Conservation (phyloP, 2,329 filamentous ascomycete genomes). For the Pseudophaeomoniella oleicola region DNA sequence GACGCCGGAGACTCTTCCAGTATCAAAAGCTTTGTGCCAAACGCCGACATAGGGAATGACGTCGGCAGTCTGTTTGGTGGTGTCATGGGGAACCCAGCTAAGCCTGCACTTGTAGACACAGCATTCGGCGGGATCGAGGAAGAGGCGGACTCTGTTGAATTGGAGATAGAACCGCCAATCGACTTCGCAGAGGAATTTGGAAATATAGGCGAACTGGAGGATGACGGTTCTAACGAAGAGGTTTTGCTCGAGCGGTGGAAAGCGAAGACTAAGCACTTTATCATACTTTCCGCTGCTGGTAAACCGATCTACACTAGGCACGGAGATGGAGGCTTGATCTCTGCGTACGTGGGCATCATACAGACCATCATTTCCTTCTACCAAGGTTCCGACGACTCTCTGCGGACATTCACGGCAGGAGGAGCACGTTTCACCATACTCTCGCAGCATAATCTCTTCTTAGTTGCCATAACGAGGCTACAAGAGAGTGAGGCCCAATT, state of each 20-base stretch:
- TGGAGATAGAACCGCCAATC: constrained; percentile 36
- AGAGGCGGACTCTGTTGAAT: constrained; percentile 21
- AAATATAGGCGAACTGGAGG: constrained; percentile 43
- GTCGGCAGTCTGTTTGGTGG: constrained; percentile 70
- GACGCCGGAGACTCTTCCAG: constrained; percentile 36
- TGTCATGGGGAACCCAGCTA: constrained; percentile 30
- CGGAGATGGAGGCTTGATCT: constrained; percentile 77
- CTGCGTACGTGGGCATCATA: constrained; percentile 84
- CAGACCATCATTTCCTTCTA: constrained; percentile 98
- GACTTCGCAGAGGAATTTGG: constrained; percentile 70
- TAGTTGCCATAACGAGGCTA: constrained; percentile 83
- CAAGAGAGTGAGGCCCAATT: constrained; percentile 87
- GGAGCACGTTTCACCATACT: constrained; percentile 72
- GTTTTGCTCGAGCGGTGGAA: constrained; percentile 63
- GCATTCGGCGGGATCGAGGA: constrained; percentile 35
- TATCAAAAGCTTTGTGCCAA: constrained; percentile 34
- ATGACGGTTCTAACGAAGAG: constrained; percentile 43
- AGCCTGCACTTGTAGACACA: not conserved
- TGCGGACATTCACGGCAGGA: constrained; percentile 78
- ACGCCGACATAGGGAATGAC: constrained; percentile 49
- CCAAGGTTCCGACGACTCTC: constrained; percentile 59
- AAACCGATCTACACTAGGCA: constrained; percentile 97
- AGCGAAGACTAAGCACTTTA: constrained; percentile 88
- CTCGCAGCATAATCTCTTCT: constrained; percentile 74
- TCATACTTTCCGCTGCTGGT: constrained; percentile 88